Percentiles rank a stretch among this genome's conserved stretches.
Evolutionary conservation across 2,329 filamentous ascomycete genomes (phyloP).

Genomic region (Epichloe elymi): DNA sequence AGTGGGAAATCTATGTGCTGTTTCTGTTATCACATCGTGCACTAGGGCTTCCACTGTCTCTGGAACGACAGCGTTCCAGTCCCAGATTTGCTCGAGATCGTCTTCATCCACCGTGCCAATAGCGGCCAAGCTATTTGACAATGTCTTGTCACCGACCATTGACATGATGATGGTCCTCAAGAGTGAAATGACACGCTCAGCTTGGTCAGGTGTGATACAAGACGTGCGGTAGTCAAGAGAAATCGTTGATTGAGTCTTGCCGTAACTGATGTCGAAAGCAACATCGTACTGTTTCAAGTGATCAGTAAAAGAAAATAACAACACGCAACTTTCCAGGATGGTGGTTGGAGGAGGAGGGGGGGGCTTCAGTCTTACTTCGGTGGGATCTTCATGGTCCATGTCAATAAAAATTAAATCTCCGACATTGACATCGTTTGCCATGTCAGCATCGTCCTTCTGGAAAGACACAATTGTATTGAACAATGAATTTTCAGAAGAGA

Average conservation of each 20-base stretch:
- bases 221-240: neutral
- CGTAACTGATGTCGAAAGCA: neutral
- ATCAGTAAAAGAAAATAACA: neutral
- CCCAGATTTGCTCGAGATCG: constrained; percentile 6
- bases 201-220: neutral
- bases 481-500: constrained; percentile 7
- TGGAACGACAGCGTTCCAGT: constrained; percentile 10
- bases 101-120: neutral
- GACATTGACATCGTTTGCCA: neutral
- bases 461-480: constrained; percentile 23
- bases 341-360: too few species aligned
- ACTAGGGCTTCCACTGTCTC: constrained; percentile 6
- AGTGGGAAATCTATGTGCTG: constrained; percentile 3
- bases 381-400: constrained; percentile 2
- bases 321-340: too few species aligned
- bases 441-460: constrained; percentile 10
- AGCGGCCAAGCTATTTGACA: neutral
- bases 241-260: neutral
- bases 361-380: neutral
- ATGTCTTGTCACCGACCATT: neutral
- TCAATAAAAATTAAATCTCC: neutral
- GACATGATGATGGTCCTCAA: neutral
- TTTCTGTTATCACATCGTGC: constrained; percentile 11
- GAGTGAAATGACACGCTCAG: neutral
- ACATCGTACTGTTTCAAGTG: neutral